Evolutionary conservation across 768 basidiomycete species (phyloP).

Genomic region (Scleroderma bovista): DNA sequence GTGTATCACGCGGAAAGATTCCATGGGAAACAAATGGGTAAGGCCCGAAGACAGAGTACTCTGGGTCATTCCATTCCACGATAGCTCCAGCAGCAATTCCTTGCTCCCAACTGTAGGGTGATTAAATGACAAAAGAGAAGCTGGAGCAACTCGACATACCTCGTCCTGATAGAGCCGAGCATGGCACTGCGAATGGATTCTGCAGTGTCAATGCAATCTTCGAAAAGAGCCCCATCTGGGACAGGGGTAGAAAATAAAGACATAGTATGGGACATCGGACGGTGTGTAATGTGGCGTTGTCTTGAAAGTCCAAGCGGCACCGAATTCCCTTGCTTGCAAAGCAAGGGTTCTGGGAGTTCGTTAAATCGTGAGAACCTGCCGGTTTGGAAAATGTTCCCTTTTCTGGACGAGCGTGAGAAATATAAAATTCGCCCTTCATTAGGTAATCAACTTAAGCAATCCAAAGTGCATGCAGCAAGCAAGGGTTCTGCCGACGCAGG

Average conservation of each 20-base stretch:
- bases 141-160: conserved; percentile 7
- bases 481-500: too few species aligned
- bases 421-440: too few species aligned
- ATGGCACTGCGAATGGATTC: conserved; percentile 14
- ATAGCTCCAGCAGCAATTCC: conserved; percentile 23
- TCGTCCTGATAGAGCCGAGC: conserved; percentile 23
- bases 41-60: conserved; percentile 22
- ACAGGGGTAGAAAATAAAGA: background rate
- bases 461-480: too few species aligned
- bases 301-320: too few species aligned
- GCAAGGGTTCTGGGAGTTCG: too few species aligned
- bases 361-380: too few species aligned
- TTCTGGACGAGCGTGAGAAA: too few species aligned
- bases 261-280: background rate
- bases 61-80: conserved; percentile 18
- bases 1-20: conserved; percentile 13
- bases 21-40: conserved; percentile 14
- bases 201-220: background rate
- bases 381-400: too few species aligned
- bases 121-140: background rate
- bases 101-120: conserved; percentile 24
- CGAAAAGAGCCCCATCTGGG: background rate
- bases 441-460: too few species aligned
- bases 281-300: too few species aligned
- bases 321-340: too few species aligned